Evolutionary conservation across 768 basidiomycete species (phyloP).

Genomic region (Termitomyces sp.): DNA sequence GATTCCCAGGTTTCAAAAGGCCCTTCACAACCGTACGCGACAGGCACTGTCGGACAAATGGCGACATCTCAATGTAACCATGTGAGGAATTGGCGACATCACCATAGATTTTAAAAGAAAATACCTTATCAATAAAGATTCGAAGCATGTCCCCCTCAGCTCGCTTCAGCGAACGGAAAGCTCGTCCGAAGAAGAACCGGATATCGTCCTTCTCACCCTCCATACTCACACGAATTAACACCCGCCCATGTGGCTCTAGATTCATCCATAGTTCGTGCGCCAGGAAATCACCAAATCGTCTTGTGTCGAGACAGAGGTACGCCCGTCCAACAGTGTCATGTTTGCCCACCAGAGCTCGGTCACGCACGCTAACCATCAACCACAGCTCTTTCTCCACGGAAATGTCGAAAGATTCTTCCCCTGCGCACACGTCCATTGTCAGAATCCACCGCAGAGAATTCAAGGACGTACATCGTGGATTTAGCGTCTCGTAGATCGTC

Average conservation of each 20-base stretch:
- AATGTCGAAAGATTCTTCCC: conserved; percentile 97
- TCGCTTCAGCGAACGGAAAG: conserved; percentile 88
- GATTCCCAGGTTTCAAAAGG: conserved; percentile 57
- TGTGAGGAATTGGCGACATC: neutral
- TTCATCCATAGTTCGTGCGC: conserved; percentile 92
- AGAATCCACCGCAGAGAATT: neutral
- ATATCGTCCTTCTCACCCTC: conserved; percentile 99
- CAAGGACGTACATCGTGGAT: conserved; percentile 75
- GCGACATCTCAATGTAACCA: conserved; percentile 69
- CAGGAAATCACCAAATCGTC: conserved; percentile 82
- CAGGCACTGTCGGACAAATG: conserved; percentile 83
- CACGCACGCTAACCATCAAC: conserved; percentile 94
- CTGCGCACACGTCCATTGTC: conserved; percentile 30
- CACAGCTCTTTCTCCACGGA: conserved; percentile 92
- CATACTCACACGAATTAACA: conserved; percentile 90
- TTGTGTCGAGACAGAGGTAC: conserved; percentile 89
- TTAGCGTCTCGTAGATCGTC: conserved; percentile 87
- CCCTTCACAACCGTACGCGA: conserved; percentile 73
- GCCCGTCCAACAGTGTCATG: conserved; percentile 89
- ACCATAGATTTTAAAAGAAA: conserved; percentile 9
- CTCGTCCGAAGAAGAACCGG: conserved; percentile 94
- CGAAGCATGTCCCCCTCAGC: conserved; percentile 95
- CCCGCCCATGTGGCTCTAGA: conserved; percentile 78
- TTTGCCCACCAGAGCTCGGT: conserved; percentile 86
- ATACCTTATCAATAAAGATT: conserved; percentile 94